A percentile compares a stretch with the other conserved stretches of the same genome.
Conservation (phyloP, 2,329 filamentous ascomycete species). For the Zymoseptoria tritici region DNA sequence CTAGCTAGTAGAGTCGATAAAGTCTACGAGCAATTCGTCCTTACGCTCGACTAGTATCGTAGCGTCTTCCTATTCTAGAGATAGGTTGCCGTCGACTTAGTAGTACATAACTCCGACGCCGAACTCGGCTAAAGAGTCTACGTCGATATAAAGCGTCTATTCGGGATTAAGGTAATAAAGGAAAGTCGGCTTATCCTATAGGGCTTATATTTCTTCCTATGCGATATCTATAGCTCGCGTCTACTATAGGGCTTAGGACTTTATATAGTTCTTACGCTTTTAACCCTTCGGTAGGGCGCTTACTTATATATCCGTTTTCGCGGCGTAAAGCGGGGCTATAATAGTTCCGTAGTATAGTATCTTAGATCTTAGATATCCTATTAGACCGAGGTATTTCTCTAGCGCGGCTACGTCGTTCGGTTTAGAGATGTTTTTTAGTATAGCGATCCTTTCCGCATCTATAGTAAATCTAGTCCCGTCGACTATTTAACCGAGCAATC, state of each 20-base stretch:
- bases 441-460: not conserved
- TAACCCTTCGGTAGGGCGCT: not conserved
- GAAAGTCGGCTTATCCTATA: not conserved
- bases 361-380: not conserved
- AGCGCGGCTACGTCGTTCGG: not conserved
- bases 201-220: not conserved
- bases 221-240: not conserved
- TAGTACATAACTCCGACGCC: not conserved
- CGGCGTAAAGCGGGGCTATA: not conserved
- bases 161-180: not conserved
- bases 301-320: not conserved
- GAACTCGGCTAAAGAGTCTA: not conserved
- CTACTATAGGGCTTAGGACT: not conserved
- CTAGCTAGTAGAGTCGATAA: slow-evolving; percentile 1
- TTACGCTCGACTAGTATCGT: not conserved
- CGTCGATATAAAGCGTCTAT: not conserved
- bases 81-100: not conserved
- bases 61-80: not conserved
- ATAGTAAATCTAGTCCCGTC: not conserved
- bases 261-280: not conserved
- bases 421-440: not conserved
- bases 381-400: not conserved
- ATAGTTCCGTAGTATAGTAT: slow-evolving; percentile 1
- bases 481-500: not conserved
- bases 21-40: not conserved